These are phyloP conservation scores for Wickerhamiella azymoides DNA, from an alignment of 805 yeast genomes.

Conservation along the genomic window DNA sequence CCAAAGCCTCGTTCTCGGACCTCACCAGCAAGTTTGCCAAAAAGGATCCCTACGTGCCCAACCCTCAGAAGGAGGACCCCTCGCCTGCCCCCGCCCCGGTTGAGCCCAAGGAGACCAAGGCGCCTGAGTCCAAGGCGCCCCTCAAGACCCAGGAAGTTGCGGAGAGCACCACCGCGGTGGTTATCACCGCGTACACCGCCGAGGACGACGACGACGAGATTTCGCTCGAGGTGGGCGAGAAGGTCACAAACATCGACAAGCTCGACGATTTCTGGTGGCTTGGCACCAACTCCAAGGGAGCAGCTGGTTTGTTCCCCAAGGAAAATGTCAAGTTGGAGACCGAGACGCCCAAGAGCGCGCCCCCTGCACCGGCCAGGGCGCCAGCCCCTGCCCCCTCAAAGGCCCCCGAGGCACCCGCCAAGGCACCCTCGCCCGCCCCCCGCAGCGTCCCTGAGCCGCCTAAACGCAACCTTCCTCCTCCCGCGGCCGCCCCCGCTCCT, in stretches of 20 bases:
- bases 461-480: slow-evolving; percentile 1
- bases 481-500: slow-evolving; percentile 9
- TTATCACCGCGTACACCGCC: slow-evolving; percentile 50
- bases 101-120: background rate
- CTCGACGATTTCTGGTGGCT: slow-evolving; percentile 84
- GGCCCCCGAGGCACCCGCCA: background rate
- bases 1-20: slow-evolving; percentile 21
- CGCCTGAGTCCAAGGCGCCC: too few relatives aligned
- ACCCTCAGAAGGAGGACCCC: background rate
- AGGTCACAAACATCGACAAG: slow-evolving; percentile 49
- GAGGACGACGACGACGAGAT: slow-evolving; percentile 70
- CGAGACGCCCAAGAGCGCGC: slow-evolving; percentile 14
- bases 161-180: slow-evolving; percentile 42
- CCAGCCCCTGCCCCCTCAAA: slow-evolving; percentile 5
- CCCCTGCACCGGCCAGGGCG: slow-evolving; percentile 8
- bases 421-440: background rate
- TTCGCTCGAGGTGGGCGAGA: slow-evolving; percentile 51
- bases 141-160: slow-evolving; percentile 10
- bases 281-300: slow-evolving; percentile 63
- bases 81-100: background rate
- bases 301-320: slow-evolving; percentile 79
- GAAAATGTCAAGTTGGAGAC: slow-evolving; percentile 46
- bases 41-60: slow-evolving; percentile 7
- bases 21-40: slow-evolving; percentile 21
- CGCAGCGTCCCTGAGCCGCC: background rate